A percentile compares a stretch with the other conserved stretches of the same genome.
Conservation (phyloP, 768 basidiomycete species). For the Russula griseocarnosa region DNA sequence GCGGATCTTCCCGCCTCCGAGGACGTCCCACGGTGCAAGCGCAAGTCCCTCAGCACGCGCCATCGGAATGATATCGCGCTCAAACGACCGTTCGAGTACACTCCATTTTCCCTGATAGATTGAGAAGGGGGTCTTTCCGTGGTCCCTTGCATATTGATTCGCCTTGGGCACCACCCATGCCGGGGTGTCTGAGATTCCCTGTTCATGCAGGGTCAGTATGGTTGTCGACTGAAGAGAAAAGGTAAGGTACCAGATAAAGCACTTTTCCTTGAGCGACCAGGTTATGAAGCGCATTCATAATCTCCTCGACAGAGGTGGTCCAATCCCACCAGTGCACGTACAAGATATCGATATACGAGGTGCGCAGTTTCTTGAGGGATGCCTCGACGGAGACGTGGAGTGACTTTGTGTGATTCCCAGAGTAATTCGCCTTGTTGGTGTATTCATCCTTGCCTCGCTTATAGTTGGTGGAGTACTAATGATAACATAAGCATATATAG, state of each 20-base stretch:
- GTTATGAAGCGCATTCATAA: conserved; percentile 36
- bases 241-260: conserved; percentile 37
- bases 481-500: neutral
- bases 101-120: conserved; percentile 43
- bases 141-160: conserved; percentile 39
- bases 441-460: conserved; percentile 27
- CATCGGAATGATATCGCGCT: conserved; percentile 39
- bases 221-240: too few species aligned
- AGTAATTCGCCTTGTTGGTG: conserved; percentile 39
- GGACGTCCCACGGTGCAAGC: conserved; percentile 43
- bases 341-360: conserved; percentile 54
- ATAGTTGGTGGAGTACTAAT: conserved; percentile 33
- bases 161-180: conserved; percentile 40
- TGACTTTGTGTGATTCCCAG: conserved; percentile 41
- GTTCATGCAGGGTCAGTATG: neutral
- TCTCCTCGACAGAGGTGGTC: conserved; percentile 35
- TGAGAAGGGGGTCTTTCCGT: conserved; percentile 41
- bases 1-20: conserved; percentile 41
- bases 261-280: conserved; percentile 43
- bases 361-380: conserved; percentile 49
- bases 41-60: conserved; percentile 35
- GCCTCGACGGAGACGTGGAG: conserved; percentile 36
- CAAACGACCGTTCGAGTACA: conserved; percentile 37
- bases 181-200: conserved; percentile 33
- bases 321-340: conserved; percentile 56